These are phyloP conservation scores for Senecio squalidus DNA, from an alignment of 140 eudicot genomes.

Conservation along the genomic window DNA sequence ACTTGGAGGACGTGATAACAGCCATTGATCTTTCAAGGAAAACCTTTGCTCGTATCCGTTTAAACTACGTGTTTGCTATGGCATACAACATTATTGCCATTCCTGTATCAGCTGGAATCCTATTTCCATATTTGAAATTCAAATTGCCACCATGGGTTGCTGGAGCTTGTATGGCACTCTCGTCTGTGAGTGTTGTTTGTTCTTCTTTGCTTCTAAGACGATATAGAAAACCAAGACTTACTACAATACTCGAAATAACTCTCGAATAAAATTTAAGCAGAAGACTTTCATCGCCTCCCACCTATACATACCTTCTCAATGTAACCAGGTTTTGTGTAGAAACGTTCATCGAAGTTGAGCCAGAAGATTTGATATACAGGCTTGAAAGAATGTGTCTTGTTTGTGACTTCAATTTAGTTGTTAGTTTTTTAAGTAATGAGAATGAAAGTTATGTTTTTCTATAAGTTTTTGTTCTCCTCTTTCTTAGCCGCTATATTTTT, in stretches of 20 bases:
- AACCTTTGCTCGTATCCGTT: constrained; percentile 64
- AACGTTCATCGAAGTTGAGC: neutral
- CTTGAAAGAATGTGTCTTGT: neutral
- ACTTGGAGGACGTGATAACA: constrained; percentile 86
- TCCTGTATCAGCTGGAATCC: constrained; percentile 69
- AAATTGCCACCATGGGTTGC: constrained; percentile 90
- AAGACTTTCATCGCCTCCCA: neutral
- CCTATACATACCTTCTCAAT: neutral
- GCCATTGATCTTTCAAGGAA: constrained; percentile 89
- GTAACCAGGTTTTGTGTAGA: neutral
- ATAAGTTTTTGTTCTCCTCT: too few species aligned
- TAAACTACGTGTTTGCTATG: constrained; percentile 76
- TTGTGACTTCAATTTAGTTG: neutral
- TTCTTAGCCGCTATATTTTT: too few species aligned
- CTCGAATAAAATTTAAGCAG: constrained; percentile 37
- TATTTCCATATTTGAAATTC: constrained; percentile 59
- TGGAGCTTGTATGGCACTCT: constrained; percentile 91
- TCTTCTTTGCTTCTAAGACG: constrained; percentile 79
- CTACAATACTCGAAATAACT: constrained; percentile 66
- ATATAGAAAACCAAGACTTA: constrained; percentile 78
- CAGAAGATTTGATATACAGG: constrained; percentile 1
- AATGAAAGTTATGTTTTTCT: neutral
- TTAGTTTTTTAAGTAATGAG: neutral
- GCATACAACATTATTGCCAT: constrained; percentile 69
- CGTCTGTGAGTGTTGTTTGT: constrained; percentile 85